Percentiles rank a stretch among this genome's conserved stretches.
phyloP scores from a whole-genome alignment of 768 basidiomycete genomes.

The Rhodotorula taiwanensis region DNA sequence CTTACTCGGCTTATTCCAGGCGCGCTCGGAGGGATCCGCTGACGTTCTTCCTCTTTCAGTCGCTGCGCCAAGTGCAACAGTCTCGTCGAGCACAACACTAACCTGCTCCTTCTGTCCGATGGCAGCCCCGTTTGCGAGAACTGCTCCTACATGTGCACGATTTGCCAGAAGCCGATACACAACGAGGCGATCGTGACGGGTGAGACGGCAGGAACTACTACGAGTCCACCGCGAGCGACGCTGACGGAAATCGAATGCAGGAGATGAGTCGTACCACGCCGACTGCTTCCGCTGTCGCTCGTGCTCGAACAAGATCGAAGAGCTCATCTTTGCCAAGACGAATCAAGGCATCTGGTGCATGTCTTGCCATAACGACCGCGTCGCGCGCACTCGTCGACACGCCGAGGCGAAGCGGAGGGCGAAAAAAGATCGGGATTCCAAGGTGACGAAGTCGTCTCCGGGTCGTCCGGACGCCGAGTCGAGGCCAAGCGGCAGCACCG shows the following conservation, averaged over 20 bases:
- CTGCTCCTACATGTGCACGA: constrained; percentile 91
- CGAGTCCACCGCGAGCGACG: background rate
- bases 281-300: constrained; percentile 98
- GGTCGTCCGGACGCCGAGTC: constrained; percentile 13
- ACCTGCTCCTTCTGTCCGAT: constrained; percentile 90
- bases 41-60: background rate
- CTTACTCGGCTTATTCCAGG: background rate
- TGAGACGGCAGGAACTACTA: constrained; percentile 2
- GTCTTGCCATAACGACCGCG: constrained; percentile 95
- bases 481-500: constrained; percentile 1
- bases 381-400: constrained; percentile 83
- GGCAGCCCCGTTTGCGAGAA: constrained; percentile 93
- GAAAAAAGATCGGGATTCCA: constrained; percentile 21
- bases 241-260: constrained; percentile 7
- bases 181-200: constrained; percentile 99
- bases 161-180: constrained; percentile 86
- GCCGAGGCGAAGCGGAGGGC: constrained; percentile 58
- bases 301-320: constrained; percentile 89
- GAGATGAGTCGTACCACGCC: constrained; percentile 96
- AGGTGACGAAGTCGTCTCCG: background rate
- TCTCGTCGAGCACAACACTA: constrained; percentile 89
- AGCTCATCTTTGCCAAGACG: constrained; percentile 97
- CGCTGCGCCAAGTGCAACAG: constrained; percentile 92
- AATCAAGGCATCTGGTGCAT: constrained; percentile 91
- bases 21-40: background rate